Conservation (phyloP, 257 asterid species). For the Solanum sitiens region DNA sequence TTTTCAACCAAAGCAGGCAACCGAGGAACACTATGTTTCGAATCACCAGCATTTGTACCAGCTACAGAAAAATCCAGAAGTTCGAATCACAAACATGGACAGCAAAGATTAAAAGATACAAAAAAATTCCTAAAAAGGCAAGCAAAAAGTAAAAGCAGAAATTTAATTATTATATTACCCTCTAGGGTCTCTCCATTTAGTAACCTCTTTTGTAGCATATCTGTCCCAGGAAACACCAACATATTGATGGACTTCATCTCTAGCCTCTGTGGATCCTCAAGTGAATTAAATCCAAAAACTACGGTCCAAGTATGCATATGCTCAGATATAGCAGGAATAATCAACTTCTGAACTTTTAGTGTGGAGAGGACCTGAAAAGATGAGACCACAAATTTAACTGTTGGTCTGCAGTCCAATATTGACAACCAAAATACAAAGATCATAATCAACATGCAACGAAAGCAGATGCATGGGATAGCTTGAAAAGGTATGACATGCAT, state of each 20-base stretch:
- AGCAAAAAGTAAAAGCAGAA: neutral
- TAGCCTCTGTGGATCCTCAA: conserved; percentile 45
- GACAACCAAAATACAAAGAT: neutral
- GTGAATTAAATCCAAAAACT: conserved; percentile 63
- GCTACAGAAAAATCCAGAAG: neutral
- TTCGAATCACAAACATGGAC: neutral
- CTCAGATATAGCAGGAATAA: conserved; percentile 85
- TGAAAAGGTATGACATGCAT: neutral
- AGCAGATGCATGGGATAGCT: neutral
- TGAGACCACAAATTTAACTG: neutral
- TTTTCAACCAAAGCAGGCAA: conserved; percentile 23
- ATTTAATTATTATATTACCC: conserved; percentile 20
- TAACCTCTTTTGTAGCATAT: conserved; percentile 75
- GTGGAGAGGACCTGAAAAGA: conserved; percentile 53
- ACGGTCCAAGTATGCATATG: conserved; percentile 73
- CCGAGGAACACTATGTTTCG: conserved; percentile 10
- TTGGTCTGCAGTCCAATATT: neutral
- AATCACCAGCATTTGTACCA: neutral
- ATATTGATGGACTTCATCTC: conserved; percentile 60
- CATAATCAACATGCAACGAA: neutral
- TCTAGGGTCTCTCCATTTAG: conserved; percentile 27
- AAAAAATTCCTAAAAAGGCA: neutral
- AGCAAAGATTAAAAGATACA: conserved; percentile 1
- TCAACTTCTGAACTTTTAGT: conserved; percentile 57
- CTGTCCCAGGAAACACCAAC: conserved; percentile 88